Conservation (phyloP, 1,284 basidiomycete species). For the Microbotryum scabiosae region DNA sequence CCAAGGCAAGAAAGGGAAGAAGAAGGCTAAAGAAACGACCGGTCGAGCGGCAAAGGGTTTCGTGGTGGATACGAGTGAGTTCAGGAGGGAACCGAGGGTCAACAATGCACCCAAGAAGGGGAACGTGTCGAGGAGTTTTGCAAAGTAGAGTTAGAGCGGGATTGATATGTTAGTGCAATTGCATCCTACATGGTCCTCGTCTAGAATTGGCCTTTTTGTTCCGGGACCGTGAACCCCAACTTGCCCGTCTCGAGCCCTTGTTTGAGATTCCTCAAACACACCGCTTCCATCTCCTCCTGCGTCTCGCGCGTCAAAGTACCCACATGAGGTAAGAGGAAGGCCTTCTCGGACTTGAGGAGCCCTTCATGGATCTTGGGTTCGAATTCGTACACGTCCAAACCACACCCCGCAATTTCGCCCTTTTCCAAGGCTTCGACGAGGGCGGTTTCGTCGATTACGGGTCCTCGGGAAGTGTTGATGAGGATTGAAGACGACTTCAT, state of each 20-base stretch:
- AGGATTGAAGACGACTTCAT: constrained; percentile 74
- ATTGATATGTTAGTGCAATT: too few species aligned
- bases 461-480: constrained; percentile 83
- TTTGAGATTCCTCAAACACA: constrained; percentile 37
- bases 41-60: constrained; percentile 4
- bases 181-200: too few species aligned
- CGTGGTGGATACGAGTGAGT: constrained; percentile 26
- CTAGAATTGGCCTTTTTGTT: constrained; percentile 33
- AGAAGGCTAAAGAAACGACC: neutral
- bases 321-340: constrained; percentile 80
- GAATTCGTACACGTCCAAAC: constrained; percentile 25
- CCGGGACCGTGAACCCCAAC: constrained; percentile 36
- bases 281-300: constrained; percentile 39
- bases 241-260: constrained; percentile 35
- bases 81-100: constrained; percentile 21
- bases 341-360: constrained; percentile 66
- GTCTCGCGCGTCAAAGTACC: constrained; percentile 46
- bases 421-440: constrained; percentile 73
- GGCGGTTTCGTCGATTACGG: constrained; percentile 78
- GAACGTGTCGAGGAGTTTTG: constrained; percentile 6
- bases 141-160: neutral
- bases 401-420: constrained; percentile 42
- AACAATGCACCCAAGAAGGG: constrained; percentile 25
- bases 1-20: constrained; percentile 15
- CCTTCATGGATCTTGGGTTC: constrained; percentile 55